phyloP scores from a whole-genome alignment of 208 protist genomes.

The Crithidia sp. region DNA sequence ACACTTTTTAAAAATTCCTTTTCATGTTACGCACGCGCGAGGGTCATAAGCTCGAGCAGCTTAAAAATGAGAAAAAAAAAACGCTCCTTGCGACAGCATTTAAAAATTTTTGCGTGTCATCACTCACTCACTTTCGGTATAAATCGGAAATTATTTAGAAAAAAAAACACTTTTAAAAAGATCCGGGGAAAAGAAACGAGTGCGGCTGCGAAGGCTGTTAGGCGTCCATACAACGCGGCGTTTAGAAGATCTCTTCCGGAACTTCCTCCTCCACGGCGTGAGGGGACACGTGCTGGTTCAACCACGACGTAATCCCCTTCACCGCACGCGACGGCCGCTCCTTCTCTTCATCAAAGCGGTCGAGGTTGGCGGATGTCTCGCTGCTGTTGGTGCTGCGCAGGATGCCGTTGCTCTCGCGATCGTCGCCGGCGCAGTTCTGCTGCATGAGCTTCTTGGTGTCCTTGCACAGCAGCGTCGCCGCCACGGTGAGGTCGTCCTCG shows the following conservation, averaged over 20 bases:
- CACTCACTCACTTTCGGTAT: neutral
- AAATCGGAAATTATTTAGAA: neutral
- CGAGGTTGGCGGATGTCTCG: neutral
- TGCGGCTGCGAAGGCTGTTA: no score
- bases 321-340: neutral
- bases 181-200: neutral
- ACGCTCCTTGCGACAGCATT: no score
- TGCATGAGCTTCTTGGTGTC: neutral
- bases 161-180: neutral
- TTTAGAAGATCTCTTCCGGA: neutral
- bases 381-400: neutral
- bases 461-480: neutral
- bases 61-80: no score
- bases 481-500: neutral
- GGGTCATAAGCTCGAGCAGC: no score
- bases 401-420: neutral
- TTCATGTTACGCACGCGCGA: no score
- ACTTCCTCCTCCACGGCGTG: neutral
- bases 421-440: neutral
- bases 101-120: no score
- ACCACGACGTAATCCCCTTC: neutral
- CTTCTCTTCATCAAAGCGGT: neutral
- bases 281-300: neutral
- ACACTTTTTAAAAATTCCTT: no score
- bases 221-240: no score